Conservation (phyloP, 1,284 basidiomycete genomes). For the Trichosporon sp. region DNA sequence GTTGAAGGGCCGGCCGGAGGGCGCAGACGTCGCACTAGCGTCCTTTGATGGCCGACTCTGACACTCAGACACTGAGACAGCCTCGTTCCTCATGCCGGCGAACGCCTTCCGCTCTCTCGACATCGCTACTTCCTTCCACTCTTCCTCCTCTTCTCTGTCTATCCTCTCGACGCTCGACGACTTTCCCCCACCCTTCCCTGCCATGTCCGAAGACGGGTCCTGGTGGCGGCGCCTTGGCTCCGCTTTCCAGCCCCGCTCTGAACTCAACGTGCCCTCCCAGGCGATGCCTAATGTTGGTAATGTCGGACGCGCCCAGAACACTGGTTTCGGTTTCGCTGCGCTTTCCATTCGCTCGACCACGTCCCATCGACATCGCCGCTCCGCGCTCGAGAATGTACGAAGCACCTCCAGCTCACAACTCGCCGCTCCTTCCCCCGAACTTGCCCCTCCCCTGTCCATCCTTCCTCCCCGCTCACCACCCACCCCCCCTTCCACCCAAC, state of each 20-base stretch:
- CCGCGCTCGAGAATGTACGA: conserved; percentile 5
- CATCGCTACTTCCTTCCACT: neutral
- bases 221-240: conserved; percentile 18
- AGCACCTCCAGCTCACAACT: neutral
- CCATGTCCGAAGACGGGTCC: conserved; percentile 16
- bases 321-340: conserved; percentile 7
- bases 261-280: neutral
- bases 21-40: conserved; percentile 9
- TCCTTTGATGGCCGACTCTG: conserved; percentile 8
- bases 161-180: neutral
- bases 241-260: conserved; percentile 8
- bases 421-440: conserved; percentile 1
- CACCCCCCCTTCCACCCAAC: neutral
- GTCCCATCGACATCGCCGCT: conserved; percentile 12
- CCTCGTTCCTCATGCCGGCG: neutral
- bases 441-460: conserved; percentile 1
- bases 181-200: neutral
- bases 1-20: neutral
- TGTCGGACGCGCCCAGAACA: conserved; percentile 9
- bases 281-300: neutral
- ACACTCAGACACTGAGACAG: neutral
- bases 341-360: neutral
- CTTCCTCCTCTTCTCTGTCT: neutral
- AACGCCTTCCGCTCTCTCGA: neutral
- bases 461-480: conserved; percentile 7